Base-by-base conservation (phyloP, 192 early-diverging fungal species). In the Backusella macrospora region DNA sequence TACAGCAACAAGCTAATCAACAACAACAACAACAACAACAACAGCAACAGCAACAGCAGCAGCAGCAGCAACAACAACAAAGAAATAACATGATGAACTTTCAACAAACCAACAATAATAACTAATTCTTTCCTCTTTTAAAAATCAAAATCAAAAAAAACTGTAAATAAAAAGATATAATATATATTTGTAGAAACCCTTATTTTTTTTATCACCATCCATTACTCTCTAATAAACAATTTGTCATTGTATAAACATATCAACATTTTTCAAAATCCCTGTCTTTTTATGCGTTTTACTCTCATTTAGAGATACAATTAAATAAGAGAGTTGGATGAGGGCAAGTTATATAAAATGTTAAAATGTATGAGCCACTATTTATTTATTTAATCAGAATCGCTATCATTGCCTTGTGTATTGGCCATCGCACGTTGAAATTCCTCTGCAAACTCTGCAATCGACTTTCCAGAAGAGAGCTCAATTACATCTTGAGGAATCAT, bases 361-460 rank as follows among this genome's bases (percentile, higher is more conserved):
- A 18, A 52, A 18, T 59, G 26, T 29, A 26, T 59, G 21, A 10
- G 26, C n/a, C 5, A 2, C 18, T 49, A 49, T 18, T 18, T 18
- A 59, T 59, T 26, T 59, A 26, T 52, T 59, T 59, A 52, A 39
- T 68, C 66, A 47, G 16, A 42, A 26, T 45, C 66, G 44, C 66
- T 68, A 46, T 26, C 66, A 46, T 43, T 23, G 21, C 15, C 43
- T 43, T 45, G 42, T 5, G 39, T 66, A 21, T 21, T 66, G 37
- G 37, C 67, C 70, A 86, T 75, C 26, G 74, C 82, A 23, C 76
- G 65, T 62, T 89, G 84, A 73, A 92, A 83, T 44, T 86, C 78
- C 62, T 91, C 85, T 52, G 92, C 90, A 83, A 94, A 94, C 48
- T 91, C 87, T 0, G 86, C 87, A 55, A 94, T 84, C 0, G 88